Conservation (phyloP, 345 rosid genomes). For the Alliaria petiolata region DNA sequence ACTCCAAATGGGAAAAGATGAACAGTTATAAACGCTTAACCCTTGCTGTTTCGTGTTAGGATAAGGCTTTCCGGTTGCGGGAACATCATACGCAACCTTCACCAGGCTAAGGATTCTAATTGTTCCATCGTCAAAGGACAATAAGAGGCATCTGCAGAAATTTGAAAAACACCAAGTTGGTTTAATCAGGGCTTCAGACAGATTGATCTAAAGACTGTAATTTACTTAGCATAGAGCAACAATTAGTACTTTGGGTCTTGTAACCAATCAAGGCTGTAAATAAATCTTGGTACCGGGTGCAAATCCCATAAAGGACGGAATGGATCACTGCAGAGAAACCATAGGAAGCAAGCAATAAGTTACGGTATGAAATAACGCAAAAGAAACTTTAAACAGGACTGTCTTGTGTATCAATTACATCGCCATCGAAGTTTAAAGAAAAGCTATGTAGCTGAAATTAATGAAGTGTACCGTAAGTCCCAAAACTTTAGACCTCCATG, state of each 20-base stretch:
- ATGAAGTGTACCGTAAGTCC: constrained; percentile 69
- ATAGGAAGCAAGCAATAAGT: constrained; percentile 11
- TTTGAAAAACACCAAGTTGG: constrained; percentile 11
- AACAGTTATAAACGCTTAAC: constrained; percentile 52
- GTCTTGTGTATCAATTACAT: not conserved
- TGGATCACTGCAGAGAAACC: constrained; percentile 61
- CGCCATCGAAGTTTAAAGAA: not conserved
- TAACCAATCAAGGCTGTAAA: constrained; percentile 75
- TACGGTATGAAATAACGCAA: not conserved
- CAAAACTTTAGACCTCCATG: constrained; percentile 85
- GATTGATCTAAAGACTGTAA: constrained; percentile 11
- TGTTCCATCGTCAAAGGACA: constrained; percentile 79
- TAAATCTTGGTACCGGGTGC: constrained; percentile 59
- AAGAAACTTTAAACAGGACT: not conserved
- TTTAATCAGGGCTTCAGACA: not conserved
- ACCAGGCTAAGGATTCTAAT: constrained; percentile 66
- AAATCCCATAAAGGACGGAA: constrained; percentile 80
- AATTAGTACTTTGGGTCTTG: constrained; percentile 61
- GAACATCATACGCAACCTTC: constrained; percentile 73
- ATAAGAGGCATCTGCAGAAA: constrained; percentile 55
- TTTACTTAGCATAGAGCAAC: constrained; percentile 1
- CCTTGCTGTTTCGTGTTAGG: constrained; percentile 67
- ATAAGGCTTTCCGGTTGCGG: constrained; percentile 62
- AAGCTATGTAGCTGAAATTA: not conserved
- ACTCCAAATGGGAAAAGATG: constrained; percentile 75